A percentile compares a stretch with the other conserved stretches of the same genome.
Evolutionary conservation across 768 basidiomycete genomes (phyloP).

Genomic region (Tubosaeta sp.): DNA sequence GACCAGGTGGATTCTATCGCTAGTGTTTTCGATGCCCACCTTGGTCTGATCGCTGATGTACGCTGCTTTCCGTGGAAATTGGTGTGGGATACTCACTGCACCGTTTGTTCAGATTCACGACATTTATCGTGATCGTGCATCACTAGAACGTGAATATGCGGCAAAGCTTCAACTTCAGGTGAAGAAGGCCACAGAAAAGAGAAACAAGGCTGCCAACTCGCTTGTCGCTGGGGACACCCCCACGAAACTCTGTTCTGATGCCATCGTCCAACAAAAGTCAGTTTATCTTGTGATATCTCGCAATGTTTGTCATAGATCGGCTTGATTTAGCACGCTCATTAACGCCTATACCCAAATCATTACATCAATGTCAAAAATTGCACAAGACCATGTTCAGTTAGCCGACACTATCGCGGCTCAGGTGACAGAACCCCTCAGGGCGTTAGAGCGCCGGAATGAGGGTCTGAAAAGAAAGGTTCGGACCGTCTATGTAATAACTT

Average conservation of each 20-base stretch:
- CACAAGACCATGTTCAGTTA: conserved; percentile 66
- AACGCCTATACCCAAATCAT: conserved; percentile 68
- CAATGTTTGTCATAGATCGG: conserved; percentile 12
- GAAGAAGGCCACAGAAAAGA: conserved; percentile 70
- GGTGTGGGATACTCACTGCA: neutral
- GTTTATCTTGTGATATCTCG: conserved; percentile 6
- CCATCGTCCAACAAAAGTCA: conserved; percentile 54
- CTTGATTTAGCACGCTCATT: conserved; percentile 57
- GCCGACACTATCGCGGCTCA: conserved; percentile 58
- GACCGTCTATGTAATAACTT: no score
- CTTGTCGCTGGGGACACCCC: conserved; percentile 67
- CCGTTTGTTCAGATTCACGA: conserved; percentile 57
- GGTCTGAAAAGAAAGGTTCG: conserved; percentile 64
- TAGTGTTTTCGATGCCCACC: conserved; percentile 54
- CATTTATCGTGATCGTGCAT: conserved; percentile 59
- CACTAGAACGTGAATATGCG: conserved; percentile 77
- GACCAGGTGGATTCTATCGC: conserved; percentile 70
- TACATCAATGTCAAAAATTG: conserved; percentile 50
- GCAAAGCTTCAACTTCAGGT: conserved; percentile 60
- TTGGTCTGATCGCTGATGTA: conserved; percentile 65
- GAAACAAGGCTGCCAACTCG: conserved; percentile 48
- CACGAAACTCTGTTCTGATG: conserved; percentile 55
- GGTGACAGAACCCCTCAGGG: conserved; percentile 60
- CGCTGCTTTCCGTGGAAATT: conserved; percentile 18
- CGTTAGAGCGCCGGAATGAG: conserved; percentile 58